Conservation (phyloP, 2,329 filamentous ascomycete genomes). For the Xylaria sp. region DNA sequence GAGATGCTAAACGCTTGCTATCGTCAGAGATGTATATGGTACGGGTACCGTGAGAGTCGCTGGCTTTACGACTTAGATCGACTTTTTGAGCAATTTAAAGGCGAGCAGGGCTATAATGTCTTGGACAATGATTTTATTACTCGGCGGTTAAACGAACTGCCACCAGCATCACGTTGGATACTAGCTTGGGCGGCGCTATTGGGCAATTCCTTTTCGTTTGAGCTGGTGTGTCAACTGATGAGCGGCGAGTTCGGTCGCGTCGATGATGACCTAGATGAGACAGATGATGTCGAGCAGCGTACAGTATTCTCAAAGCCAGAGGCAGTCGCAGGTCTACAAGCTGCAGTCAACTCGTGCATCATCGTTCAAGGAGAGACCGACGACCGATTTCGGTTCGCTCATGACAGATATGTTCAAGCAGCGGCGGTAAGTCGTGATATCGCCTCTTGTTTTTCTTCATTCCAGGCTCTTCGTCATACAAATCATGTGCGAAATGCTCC, state of each 20-base stretch:
- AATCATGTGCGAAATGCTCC: background rate
- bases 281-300: slow-evolving; percentile 51
- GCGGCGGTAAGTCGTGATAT: slow-evolving; percentile 58
- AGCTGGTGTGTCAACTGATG: slow-evolving; percentile 80
- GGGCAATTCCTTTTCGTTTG: slow-evolving; percentile 86
- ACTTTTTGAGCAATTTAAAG: slow-evolving; percentile 86
- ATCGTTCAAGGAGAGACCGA: slow-evolving; percentile 85
- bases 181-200: slow-evolving; percentile 88
- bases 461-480: background rate
- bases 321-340: slow-evolving; percentile 81
- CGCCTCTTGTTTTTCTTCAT: background rate
- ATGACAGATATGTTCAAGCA: slow-evolving; percentile 87
- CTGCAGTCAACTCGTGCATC: slow-evolving; percentile 81
- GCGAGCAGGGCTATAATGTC: slow-evolving; percentile 80
- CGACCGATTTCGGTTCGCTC: slow-evolving; percentile 86
- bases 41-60: slow-evolving; percentile 82
- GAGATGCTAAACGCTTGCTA: slow-evolving; percentile 91
- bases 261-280: slow-evolving; percentile 55
- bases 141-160: slow-evolving; percentile 79
- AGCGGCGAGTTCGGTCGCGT: slow-evolving; percentile 76
- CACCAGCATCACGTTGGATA: slow-evolving; percentile 78
- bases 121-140: slow-evolving; percentile 86
- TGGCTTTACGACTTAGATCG: slow-evolving; percentile 90
- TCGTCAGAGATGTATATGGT: slow-evolving; percentile 88
- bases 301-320: slow-evolving; percentile 72